These are phyloP conservation scores for Cladorrhinum samala DNA, from an alignment of 495 filamentous ascomycete species.

Conservation along the genomic window DNA sequence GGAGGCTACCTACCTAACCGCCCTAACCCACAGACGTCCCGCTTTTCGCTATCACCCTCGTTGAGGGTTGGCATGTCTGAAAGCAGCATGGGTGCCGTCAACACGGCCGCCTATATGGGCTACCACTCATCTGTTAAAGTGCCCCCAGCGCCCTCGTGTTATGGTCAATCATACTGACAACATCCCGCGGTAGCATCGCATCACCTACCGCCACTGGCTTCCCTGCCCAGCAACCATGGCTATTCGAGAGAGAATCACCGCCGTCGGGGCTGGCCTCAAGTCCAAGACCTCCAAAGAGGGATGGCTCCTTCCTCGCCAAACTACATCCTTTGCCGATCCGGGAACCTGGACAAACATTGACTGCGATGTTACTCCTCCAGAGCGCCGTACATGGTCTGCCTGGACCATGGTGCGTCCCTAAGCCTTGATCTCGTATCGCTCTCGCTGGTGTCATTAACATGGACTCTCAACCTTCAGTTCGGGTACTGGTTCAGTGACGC, in stretches of 20 bases:
- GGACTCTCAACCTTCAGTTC: slow-evolving; percentile 7
- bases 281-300: slow-evolving; percentile 30
- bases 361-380: slow-evolving; percentile 39
- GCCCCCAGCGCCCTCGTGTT: too few relatives aligned
- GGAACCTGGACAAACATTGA: slow-evolving; percentile 38
- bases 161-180: too few relatives aligned
- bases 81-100: too few relatives aligned
- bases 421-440: neutral
- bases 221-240: slow-evolving; percentile 3
- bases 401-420: slow-evolving; percentile 29
- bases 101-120: too few relatives aligned
- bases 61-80: too few relatives aligned
- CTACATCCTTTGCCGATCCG: slow-evolving; percentile 32
- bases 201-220: neutral
- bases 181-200: neutral
- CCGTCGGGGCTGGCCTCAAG: slow-evolving; percentile 24
- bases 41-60: too few relatives aligned
- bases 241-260: slow-evolving; percentile 20
- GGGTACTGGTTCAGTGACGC: slow-evolving; percentile 46
- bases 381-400: slow-evolving; percentile 38
- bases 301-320: slow-evolving; percentile 37
- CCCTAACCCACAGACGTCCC: too few relatives aligned
- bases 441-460: neutral
- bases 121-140: too few relatives aligned
- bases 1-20: too few relatives aligned